Percentiles rank a stretch among this genome's conserved stretches.
Conservation (phyloP, 129 eudicot species). For the carrot (Daucus carota) region DNA sequence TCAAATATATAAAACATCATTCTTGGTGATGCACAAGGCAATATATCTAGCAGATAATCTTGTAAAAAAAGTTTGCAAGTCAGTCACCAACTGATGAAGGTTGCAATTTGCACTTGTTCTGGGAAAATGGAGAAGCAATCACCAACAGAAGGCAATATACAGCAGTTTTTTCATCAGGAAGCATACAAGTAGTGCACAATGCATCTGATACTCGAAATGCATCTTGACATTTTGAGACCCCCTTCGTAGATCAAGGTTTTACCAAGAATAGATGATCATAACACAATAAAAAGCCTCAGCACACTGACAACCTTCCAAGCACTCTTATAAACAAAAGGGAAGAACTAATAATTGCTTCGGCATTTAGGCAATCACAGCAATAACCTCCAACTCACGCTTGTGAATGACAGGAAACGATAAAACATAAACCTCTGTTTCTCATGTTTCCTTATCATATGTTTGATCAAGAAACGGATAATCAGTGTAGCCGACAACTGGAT, state of each 20-base stretch:
- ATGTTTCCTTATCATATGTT: neutral
- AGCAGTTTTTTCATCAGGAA: no score
- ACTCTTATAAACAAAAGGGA: neutral
- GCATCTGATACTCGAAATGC: no score
- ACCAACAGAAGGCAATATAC: no score
- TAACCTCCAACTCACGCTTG: neutral
- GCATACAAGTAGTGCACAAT: no score
- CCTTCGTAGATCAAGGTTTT: neutral
- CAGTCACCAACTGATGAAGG: neutral
- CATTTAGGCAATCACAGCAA: neutral
- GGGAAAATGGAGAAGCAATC: neutral
- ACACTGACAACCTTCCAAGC: neutral
- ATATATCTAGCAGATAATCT: no score
- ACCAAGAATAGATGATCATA: neutral
- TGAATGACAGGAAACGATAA: neutral
- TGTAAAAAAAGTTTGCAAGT: no score
- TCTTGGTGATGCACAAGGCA: no score
- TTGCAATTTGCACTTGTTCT: neutral
- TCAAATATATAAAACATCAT: no score
- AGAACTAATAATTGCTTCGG: neutral
- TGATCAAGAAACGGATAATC: slow-evolving; percentile 16
- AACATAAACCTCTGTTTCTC: neutral
- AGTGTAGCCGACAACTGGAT: slow-evolving; percentile 17
- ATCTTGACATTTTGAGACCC: no score
- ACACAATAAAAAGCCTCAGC: neutral